These are phyloP conservation scores for Aspergillus mulundensis DNA, from an alignment of 495 filamentous ascomycete species.

Conservation along the genomic window DNA sequence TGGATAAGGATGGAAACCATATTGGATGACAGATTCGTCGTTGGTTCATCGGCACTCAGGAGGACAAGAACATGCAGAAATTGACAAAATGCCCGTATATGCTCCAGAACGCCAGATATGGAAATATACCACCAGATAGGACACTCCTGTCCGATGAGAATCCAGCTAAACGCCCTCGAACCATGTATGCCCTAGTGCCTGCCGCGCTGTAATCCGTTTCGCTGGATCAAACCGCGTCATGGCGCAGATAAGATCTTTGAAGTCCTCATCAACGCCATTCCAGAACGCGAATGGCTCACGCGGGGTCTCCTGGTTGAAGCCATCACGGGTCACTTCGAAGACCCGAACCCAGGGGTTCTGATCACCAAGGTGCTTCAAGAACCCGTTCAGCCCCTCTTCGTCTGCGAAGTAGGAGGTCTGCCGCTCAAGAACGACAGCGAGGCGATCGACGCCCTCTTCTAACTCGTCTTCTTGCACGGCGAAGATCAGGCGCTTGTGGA, in stretches of 20 bases:
- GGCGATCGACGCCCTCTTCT: conserved; percentile 39
- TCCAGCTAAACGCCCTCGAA: too few relatives aligned
- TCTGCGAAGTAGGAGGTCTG: conserved; percentile 50
- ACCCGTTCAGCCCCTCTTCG: conserved; percentile 30
- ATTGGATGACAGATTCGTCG: too few relatives aligned
- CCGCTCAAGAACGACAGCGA: conserved; percentile 41
- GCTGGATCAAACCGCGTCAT: too few relatives aligned
- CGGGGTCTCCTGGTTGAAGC: conserved; percentile 32
- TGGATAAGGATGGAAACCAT: too few relatives aligned
- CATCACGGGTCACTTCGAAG: conserved; percentile 29
- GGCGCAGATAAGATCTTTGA: conserved; percentile 7
- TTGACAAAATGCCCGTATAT: too few relatives aligned
- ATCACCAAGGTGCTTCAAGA: conserved; percentile 34
- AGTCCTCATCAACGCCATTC: conserved; percentile 33
- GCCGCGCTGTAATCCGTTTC: too few relatives aligned
- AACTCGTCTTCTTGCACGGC: conserved; percentile 25
- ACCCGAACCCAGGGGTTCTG: conserved; percentile 37
- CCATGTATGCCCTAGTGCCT: too few relatives aligned
- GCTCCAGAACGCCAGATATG: too few relatives aligned
- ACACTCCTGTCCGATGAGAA: too few relatives aligned
- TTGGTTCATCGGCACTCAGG: too few relatives aligned
- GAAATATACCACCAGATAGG: too few relatives aligned
- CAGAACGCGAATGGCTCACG: conserved; percentile 29
- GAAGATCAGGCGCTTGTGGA: conserved; percentile 25
- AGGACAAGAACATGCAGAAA: too few relatives aligned